phyloP scores from a whole-genome alignment of 495 filamentous ascomycete species.

The Evernia prunastri region DNA sequence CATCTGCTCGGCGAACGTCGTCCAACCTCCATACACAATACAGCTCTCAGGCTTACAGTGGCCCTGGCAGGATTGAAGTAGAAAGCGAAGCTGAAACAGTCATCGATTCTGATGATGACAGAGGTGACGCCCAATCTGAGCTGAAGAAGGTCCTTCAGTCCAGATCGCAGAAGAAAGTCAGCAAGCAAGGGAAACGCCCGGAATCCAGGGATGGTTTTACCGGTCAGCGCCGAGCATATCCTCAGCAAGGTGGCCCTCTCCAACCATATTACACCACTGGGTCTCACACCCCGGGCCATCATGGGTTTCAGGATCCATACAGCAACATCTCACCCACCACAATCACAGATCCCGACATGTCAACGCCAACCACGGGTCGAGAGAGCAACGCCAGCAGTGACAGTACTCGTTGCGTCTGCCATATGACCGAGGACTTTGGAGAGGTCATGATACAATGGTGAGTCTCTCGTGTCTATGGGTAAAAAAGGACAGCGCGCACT shows the following conservation, averaged over 20 bases:
- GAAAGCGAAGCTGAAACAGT: slow-evolving; percentile 56
- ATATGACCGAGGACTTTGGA: slow-evolving; percentile 56
- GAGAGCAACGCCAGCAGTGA: slow-evolving; percentile 48
- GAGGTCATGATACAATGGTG: slow-evolving; percentile 82
- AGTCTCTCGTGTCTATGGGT: slow-evolving; percentile 17
- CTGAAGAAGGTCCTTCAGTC: slow-evolving; percentile 66
- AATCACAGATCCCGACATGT: slow-evolving; percentile 57
- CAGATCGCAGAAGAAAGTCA: slow-evolving; percentile 45
- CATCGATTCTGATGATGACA: slow-evolving; percentile 43
- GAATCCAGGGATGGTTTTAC: slow-evolving; percentile 8
- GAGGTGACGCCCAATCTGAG: slow-evolving; percentile 54
- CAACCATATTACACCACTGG: slow-evolving; percentile 28
- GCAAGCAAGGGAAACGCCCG: not conserved
- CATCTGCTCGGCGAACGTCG: not conserved
- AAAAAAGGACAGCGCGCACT: slow-evolving; percentile 12
- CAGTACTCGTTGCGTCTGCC: slow-evolving; percentile 67
- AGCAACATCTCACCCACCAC: slow-evolving; percentile 58
- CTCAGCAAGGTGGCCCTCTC: slow-evolving; percentile 15
- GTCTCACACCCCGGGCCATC: slow-evolving; percentile 34
- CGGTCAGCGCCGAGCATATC: slow-evolving; percentile 11
- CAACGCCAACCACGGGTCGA: slow-evolving; percentile 58
- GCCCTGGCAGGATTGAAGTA: slow-evolving; percentile 4
- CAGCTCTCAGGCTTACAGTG: slow-evolving; percentile 12
- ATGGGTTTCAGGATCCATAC: slow-evolving; percentile 12
- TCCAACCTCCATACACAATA: slow-evolving; percentile 11